Base-by-base conservation (phyloP, 768 basidiomycete genomes). In the Boletus subcaerulescens region DNA sequence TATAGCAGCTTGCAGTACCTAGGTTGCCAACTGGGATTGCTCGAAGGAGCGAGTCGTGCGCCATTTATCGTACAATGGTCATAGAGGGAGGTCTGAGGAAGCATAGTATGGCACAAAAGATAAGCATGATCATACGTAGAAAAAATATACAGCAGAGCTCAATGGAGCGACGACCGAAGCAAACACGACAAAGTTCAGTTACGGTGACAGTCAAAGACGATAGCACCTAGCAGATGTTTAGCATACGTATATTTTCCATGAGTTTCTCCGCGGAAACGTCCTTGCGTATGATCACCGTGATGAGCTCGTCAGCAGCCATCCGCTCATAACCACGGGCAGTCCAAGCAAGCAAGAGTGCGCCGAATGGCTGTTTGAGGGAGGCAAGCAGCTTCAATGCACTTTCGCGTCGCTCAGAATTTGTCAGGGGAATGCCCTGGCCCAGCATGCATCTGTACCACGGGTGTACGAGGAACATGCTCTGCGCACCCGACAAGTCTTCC, bases 381-480 rank as follows among this genome's bases (percentile, higher is more conserved):
- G 50, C 43, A 17, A 64, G 31, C 10, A 63, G 44, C 44, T 24
- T 45, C 5, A 49, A 26, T 22, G 61, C 54, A 15, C 39, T 47
- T 11, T 50, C 45, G 3, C 24, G 47, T 2, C 36, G 44, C 15
- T 31, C 46, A 24, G 52, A 29, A 0, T 42, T 39, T 17, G 31
- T 41, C 42, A 51, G 32, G 29, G 58, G 22, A 11, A 52, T 53
- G 6, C 35, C 48, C 22, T 54, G 45, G 14, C 57, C 52, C 10
- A 54, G 22, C 0, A 50, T 35, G 31, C 20, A 17, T 11, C 38
- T 40, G 13, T 57, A 54, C 62, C 62, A 63, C 7, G 62, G 61
- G n/a, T 63, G 50, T 7, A 57, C 55, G 36, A 63, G 57, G 31
- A 44, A 42, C 54, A 59, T 46, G n/a, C 22, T 24, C 13, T 45